Evolutionary conservation across 208 protist genomes (phyloP), one percentile per base, ranked within the genome.

Genomic region (Trypanosomatidae sp.): DNA sequence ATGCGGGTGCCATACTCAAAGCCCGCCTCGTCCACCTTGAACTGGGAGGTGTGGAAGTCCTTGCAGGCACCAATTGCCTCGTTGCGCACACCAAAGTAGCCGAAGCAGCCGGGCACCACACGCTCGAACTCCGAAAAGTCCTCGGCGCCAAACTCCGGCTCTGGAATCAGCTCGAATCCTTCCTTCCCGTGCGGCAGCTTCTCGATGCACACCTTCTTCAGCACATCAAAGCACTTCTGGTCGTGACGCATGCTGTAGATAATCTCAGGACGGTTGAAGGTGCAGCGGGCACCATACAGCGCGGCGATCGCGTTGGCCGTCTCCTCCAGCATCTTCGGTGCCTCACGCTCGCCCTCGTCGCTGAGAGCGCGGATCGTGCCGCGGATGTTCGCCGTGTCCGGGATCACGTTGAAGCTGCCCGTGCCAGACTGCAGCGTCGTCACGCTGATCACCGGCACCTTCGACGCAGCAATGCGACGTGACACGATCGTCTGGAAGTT

Each of bases 361-460:
- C 86, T 79, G 0, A 88, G 73, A n/a, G 74, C 85, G 22, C 85
- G 83, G 49, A 90, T 73, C 41, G 83, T 90, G 62, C 85, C 88
- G 0, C 79, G 72, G 52, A 89, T 66, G 22, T 86, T 76, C 4
- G 85, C 83, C 52, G 66, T 89, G 68, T 89, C 79, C 19, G 83
- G 83, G 60, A 91, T 90, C 41, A 90, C 85, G 71, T 89, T 91
- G 74, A 86, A 88, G 74, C 78, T 89, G 58, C 83, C 83, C 55
- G 80, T 85, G 15, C 86, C 82, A 36, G 81, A 62, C 5, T 81
- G 69, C 66, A 93, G 81, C 44, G 79, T 85, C 41, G 86, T 81
- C 28, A 93, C 74, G 55, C 78, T 84, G 33, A 91, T 71, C 65
- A 89, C 81, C 6, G 84, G 84, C 64, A 83, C 79, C 50, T 76